Evolutionary conservation across 768 basidiomycete genomes (phyloP), one percentile per base, ranked within the genome.

Genomic region (Suillus luteus): DNA sequence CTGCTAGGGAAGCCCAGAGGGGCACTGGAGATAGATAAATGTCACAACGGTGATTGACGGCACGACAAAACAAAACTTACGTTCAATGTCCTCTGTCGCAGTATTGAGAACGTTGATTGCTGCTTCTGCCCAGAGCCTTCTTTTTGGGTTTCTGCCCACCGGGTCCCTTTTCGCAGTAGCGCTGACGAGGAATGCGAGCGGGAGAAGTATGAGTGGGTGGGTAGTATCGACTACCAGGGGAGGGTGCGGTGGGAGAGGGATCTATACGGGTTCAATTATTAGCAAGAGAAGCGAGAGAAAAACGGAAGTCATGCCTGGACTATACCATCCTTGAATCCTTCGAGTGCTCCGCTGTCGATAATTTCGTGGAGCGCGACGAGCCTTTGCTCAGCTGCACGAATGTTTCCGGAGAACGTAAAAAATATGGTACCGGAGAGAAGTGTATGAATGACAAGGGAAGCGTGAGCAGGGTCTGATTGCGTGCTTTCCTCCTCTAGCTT

Each of bases 141-240:
- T 82, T 77, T 88, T 90, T 4, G 92, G 91, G 60, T 85, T 88
- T 31, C 89, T 81, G 46, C 91, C 92, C 0, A 89, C 84, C 0
- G 87, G 83, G 69, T 93, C 91, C 15, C 89, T 84, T 68, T 91
- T 91, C 0, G 88, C 83, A 1, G 84, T 77, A 5, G 83, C 82
- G 67, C 86, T 89, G 46, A 91, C 76, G 5, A 92, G 82, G 71
- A 88, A 92, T 0, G 85, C 86, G 5, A 92, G 79, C 14, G 84
- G 72, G 66, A 86, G 88, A 0, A 92, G 68, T 2, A 88, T 73
- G 5, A 87, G 83, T 0, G 91, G 90, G 67, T 91, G 90, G 8
- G 90, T 91, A 3, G 82, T 81, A 48, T 85, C 85, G 6, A 92
- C 69, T 52, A 77, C 73, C 0, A 92, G 75, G 3, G 87, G 79